phyloP scores from a whole-genome alignment of 2,329 filamentous ascomycete genomes.

The Neophaeococcomyces mojaviensis region DNA sequence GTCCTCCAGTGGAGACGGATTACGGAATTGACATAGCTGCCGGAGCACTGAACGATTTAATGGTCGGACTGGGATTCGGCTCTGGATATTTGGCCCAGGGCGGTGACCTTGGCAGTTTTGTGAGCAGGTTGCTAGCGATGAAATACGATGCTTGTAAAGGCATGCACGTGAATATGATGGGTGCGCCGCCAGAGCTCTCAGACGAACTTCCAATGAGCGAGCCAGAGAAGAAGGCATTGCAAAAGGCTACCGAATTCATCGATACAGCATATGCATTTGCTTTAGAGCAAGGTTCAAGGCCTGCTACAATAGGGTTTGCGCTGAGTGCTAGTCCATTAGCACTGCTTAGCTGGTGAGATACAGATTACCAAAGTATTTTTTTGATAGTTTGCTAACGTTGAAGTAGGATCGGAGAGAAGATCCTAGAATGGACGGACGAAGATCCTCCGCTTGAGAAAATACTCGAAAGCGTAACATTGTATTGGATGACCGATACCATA shows the following conservation, averaged over 20 bases:
- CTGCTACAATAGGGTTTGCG: constrained; percentile 50
- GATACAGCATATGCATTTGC: constrained; percentile 43
- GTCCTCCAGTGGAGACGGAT: constrained; percentile 40
- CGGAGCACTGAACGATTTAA: constrained; percentile 43
- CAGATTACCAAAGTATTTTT: no score
- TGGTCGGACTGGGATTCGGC: constrained; percentile 47
- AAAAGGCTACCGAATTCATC: constrained; percentile 33
- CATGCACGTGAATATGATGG: no score
- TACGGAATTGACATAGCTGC: constrained; percentile 36
- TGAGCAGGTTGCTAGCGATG: constrained; percentile 38
- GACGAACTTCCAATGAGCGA: constrained; percentile 11
- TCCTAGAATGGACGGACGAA: constrained; percentile 31
- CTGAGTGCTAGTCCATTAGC: constrained; percentile 49
- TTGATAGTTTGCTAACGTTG: no score
- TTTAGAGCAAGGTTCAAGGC: constrained; percentile 46
- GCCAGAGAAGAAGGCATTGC: constrained; percentile 30
- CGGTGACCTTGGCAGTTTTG: constrained; percentile 47
- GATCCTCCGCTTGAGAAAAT: constrained; percentile 27
- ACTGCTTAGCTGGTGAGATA: constrained; percentile 44
- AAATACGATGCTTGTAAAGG: constrained; percentile 42
- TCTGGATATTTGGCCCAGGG: constrained; percentile 49
- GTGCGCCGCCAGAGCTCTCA: constrained; percentile 1
- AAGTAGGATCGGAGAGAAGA: constrained; percentile 37
- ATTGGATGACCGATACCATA: constrained; percentile 34
- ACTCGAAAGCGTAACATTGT: constrained; percentile 29